Evolutionary conservation across 176 grass and related monocot genomes (phyloP).

Genomic region (Oryza coarctata): DNA sequence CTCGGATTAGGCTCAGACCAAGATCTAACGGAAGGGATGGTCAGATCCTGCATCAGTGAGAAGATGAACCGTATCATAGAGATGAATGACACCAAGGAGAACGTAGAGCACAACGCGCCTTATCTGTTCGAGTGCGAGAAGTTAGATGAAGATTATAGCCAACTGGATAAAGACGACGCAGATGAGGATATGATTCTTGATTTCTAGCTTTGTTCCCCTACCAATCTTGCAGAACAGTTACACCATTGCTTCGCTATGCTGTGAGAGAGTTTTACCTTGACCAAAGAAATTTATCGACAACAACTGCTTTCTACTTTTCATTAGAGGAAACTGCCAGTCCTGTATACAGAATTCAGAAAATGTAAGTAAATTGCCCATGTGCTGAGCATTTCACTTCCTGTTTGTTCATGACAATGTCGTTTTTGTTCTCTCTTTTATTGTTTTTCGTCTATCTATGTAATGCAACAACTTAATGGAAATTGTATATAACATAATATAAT

Average conservation of each 20-base stretch:
- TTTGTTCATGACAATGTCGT: neutral
- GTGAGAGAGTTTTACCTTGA: neutral
- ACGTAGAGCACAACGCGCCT: constrained; percentile 24
- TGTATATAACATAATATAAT: neutral
- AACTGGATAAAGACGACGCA: constrained; percentile 30
- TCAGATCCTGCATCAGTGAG: constrained; percentile 49
- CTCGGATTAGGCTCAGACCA: constrained; percentile 45
- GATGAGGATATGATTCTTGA: constrained; percentile 41
- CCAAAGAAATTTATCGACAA: neutral
- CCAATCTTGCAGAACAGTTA: too few species aligned
- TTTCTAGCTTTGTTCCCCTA: constrained; percentile 25
- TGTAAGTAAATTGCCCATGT: neutral
- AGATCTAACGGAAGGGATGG: constrained; percentile 16
- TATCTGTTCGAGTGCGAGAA: constrained; percentile 60
- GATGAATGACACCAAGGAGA: constrained; percentile 46
- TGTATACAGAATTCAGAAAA: neutral
- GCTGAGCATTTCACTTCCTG: neutral
- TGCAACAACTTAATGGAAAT: neutral
- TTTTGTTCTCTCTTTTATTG: neutral
- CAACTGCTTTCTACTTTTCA: neutral
- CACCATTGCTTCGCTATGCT: too few species aligned
- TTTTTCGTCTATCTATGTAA: too few species aligned
- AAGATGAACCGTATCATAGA: constrained; percentile 59
- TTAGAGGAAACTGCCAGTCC: neutral
- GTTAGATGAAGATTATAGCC: constrained; percentile 20